phyloP scores from a whole-genome alignment of 768 basidiomycete genomes.

The Botryobasidium botryosum region DNA sequence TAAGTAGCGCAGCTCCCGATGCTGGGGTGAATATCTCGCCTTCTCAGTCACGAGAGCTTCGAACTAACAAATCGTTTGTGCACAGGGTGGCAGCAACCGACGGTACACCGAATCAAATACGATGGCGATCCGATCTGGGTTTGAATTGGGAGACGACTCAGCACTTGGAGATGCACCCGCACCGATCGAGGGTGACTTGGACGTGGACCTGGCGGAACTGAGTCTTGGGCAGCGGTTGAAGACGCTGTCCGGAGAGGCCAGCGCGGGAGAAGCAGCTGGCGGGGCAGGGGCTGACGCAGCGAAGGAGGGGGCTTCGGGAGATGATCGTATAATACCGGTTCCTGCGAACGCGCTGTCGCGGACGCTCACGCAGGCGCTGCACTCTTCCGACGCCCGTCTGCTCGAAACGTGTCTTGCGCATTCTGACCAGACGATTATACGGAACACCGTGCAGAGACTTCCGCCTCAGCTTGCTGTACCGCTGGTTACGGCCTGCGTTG shows the following conservation, averaged over 20 bases:
- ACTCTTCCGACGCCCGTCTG: slow-evolving; percentile 79
- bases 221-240: slow-evolving; percentile 82
- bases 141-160: slow-evolving; percentile 41
- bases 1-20: background rate
- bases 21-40: background rate
- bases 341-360: slow-evolving; percentile 39
- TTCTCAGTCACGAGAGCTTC: background rate
- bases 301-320: background rate
- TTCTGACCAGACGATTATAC: slow-evolving; percentile 63
- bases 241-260: slow-evolving; percentile 37
- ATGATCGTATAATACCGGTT: slow-evolving; percentile 6
- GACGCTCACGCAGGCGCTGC: slow-evolving; percentile 88
- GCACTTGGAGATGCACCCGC: slow-evolving; percentile 31
- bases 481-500: slow-evolving; percentile 73
- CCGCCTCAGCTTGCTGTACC: slow-evolving; percentile 79
- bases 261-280: slow-evolving; percentile 3
- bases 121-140: slow-evolving; percentile 48
- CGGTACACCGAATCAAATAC: slow-evolving; percentile 51
- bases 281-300: slow-evolving; percentile 20
- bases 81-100: slow-evolving; percentile 25
- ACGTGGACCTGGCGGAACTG: slow-evolving; percentile 76
- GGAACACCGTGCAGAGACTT: slow-evolving; percentile 70
- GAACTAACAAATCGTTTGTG: slow-evolving; percentile 17
- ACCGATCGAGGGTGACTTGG: slow-evolving; percentile 49
- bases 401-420: slow-evolving; percentile 78